phyloP scores from a whole-genome alignment of 2,329 filamentous ascomycete genomes.

The Aspergillus amoenus region DNA sequence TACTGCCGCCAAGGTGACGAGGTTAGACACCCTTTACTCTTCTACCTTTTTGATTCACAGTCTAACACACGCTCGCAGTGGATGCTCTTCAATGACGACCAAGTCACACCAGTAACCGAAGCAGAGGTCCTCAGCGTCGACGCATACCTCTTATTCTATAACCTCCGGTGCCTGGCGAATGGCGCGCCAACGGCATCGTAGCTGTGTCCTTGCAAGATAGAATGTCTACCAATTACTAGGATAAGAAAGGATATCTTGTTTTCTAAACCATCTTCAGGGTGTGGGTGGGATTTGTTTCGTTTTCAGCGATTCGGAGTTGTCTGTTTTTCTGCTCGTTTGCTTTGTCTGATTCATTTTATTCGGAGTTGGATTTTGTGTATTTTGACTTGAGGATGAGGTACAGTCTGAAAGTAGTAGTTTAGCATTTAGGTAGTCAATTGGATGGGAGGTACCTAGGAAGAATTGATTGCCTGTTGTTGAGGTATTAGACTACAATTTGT shows the following conservation, averaged over 20 bases:
- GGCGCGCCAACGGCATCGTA: background rate
- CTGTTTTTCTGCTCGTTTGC: too few relatives aligned
- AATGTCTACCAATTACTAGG: background rate
- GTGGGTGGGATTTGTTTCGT: background rate
- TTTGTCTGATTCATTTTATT: background rate
- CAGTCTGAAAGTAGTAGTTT: too few relatives aligned
- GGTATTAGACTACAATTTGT: too few relatives aligned
- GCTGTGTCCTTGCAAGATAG: background rate
- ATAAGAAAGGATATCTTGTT: background rate
- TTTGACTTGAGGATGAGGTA: too few relatives aligned
- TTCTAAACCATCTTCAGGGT: background rate
- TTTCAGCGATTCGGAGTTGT: background rate
- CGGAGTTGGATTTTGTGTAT: background rate
- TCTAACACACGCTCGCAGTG: slow-evolving; percentile 55
- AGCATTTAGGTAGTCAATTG: too few relatives aligned
- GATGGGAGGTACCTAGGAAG: too few relatives aligned
- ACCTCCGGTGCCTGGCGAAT: slow-evolving; percentile 34
- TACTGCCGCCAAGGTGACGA: slow-evolving; percentile 80
- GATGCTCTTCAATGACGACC: slow-evolving; percentile 96
- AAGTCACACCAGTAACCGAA: slow-evolving; percentile 79
- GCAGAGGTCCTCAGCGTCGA: slow-evolving; percentile 82
- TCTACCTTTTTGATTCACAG: too few relatives aligned
- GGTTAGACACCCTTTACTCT: slow-evolving; percentile 40
- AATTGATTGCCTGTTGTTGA: too few relatives aligned
- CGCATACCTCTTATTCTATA: slow-evolving; percentile 88